A percentile compares a stretch with the other conserved stretches of the same genome.
phyloP scores from a whole-genome alignment of 768 basidiomycete genomes.

The Trametes cubensis region DNA sequence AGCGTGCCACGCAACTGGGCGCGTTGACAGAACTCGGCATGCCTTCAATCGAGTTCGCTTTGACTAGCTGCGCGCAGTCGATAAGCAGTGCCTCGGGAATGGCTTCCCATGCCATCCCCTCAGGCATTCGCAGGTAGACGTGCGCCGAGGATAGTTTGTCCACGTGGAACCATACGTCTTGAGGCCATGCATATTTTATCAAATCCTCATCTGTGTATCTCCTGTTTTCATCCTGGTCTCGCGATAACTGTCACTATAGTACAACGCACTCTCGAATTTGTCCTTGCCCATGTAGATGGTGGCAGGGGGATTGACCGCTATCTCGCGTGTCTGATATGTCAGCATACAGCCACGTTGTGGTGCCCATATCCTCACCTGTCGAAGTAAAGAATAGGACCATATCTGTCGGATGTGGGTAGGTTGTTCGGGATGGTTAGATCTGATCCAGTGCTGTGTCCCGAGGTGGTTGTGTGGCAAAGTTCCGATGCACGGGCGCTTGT shows the following conservation, averaged over 20 bases:
- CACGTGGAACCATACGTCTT: conserved; percentile 95
- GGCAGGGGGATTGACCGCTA: conserved; percentile 65
- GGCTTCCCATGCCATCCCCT: conserved; percentile 83
- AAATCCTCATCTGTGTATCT: conserved; percentile 83
- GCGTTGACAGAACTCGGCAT: conserved; percentile 3
- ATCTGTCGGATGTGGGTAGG: neutral
- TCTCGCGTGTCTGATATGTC: neutral
- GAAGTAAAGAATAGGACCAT: conserved; percentile 68
- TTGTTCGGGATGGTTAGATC: neutral
- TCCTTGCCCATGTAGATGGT: conserved; percentile 94
- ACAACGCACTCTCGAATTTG: conserved; percentile 86
- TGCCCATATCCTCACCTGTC: conserved; percentile 35
- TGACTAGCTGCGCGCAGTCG: conserved; percentile 94
- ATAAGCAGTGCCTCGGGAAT: conserved; percentile 77
- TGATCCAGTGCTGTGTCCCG: neutral
- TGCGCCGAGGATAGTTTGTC: conserved; percentile 97
- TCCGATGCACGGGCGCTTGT: neutral
- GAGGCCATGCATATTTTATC: conserved; percentile 89
- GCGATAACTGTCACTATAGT: neutral
- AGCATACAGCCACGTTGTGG: neutral
- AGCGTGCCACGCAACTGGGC: neutral
- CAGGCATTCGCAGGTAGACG: conserved; percentile 91
- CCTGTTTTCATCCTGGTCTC: neutral
- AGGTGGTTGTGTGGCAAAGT: neutral
- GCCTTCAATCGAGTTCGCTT: conserved; percentile 98